Percentiles rank a stretch among this genome's conserved stretches.
phyloP scores from a whole-genome alignment of 2,329 filamentous ascomycete species.

The Apiospora arundinis region DNA sequence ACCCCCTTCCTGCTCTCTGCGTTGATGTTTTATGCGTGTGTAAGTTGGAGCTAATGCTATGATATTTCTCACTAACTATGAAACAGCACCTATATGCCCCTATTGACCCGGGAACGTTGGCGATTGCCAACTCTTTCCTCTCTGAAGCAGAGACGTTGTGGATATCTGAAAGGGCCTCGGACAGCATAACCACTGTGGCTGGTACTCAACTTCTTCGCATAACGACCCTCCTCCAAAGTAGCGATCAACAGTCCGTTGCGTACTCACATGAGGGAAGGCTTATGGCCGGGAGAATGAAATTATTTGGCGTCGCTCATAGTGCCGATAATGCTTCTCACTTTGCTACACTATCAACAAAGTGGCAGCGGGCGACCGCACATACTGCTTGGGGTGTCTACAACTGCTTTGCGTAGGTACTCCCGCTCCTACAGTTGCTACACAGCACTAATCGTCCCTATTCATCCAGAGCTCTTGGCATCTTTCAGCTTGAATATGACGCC shows the following conservation, averaged over 20 bases:
- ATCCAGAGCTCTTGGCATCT: background rate
- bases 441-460: background rate
- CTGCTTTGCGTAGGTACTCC: constrained; percentile 15
- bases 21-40: constrained; percentile 29
- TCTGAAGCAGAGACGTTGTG: constrained; percentile 19
- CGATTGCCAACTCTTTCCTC: constrained; percentile 11
- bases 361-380: constrained; percentile 20
- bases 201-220: constrained; percentile 10
- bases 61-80: constrained; percentile 25
- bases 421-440: background rate
- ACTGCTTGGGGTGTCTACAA: constrained; percentile 22
- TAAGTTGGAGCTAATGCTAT: constrained; percentile 25
- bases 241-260: background rate
- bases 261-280: background rate
- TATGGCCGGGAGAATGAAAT: constrained; percentile 14
- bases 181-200: constrained; percentile 6
- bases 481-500: background rate
- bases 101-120: background rate
- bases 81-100: constrained; percentile 7
- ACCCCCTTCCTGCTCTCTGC: constrained; percentile 28
- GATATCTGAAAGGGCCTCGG: constrained; percentile 12
- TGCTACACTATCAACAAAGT: background rate
- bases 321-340: constrained; percentile 5
- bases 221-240: background rate
- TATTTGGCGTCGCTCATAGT: constrained; percentile 16